Conservation (phyloP, 1,139 yeast genomes). For the Scheffersomyces lignicola region DNA sequence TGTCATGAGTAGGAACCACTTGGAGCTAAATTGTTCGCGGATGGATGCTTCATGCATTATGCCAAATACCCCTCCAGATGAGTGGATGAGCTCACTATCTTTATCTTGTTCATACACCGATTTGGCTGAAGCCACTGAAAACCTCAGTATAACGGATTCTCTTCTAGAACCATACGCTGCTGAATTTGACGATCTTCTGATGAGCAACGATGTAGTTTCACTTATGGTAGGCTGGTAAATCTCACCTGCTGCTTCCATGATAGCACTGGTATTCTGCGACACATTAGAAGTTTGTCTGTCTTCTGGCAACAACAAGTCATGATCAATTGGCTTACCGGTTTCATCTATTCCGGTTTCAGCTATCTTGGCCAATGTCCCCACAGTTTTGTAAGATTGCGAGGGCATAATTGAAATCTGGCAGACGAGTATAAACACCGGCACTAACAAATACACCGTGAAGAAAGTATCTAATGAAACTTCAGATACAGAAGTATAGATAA, state of each 20-base stretch:
- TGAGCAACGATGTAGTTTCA: slow-evolving; percentile 43
- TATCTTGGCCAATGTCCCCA: slow-evolving; percentile 64
- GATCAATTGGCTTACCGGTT: slow-evolving; percentile 49
- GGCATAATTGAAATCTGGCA: slow-evolving; percentile 86
- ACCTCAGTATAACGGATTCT: slow-evolving; percentile 36
- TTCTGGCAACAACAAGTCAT: slow-evolving; percentile 36
- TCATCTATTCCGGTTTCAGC: slow-evolving; percentile 73
- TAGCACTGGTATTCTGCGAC: slow-evolving; percentile 5
- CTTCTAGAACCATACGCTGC: slow-evolving; percentile 26
- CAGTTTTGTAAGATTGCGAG: slow-evolving; percentile 65
- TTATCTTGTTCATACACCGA: slow-evolving; percentile 67
- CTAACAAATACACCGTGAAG: slow-evolving; percentile 63
- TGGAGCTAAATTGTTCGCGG: slow-evolving; percentile 63
- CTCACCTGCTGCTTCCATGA: slow-evolving; percentile 4
- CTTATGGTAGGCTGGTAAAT: slow-evolving; percentile 37
- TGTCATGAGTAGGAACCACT: slow-evolving; percentile 80
- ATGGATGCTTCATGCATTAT: slow-evolving; percentile 68
- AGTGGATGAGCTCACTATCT: slow-evolving; percentile 52
- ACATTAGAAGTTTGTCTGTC: slow-evolving; percentile 24
- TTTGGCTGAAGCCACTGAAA: slow-evolving; percentile 39
- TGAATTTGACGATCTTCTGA: slow-evolving; percentile 32
- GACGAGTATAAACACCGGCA: slow-evolving; percentile 70
- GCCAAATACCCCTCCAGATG: slow-evolving; percentile 83
- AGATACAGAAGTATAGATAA: slow-evolving; percentile 51
- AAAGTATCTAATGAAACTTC: slow-evolving; percentile 47